phyloP scores from a whole-genome alignment of 441 rosid genomes.

The Aquilaria agallochum region DNA sequence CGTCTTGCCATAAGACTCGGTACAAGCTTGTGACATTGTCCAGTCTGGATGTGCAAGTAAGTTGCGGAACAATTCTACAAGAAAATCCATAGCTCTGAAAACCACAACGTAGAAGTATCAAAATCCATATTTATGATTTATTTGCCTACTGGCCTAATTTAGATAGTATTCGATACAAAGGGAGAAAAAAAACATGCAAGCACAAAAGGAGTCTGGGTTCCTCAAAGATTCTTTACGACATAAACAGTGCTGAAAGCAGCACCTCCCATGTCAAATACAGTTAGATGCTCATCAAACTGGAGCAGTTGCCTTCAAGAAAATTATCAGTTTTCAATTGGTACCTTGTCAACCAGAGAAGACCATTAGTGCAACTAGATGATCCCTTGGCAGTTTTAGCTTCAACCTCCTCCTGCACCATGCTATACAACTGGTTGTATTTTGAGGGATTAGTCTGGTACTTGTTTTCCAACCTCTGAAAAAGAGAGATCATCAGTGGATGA shows the following conservation, averaged over 20 bases:
- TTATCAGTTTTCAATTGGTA: slow-evolving; percentile 12
- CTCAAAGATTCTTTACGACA: no score
- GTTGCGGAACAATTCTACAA: slow-evolving; percentile 77
- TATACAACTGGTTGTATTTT: slow-evolving; percentile 57
- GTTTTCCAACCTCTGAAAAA: slow-evolving; percentile 70
- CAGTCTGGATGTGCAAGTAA: slow-evolving; percentile 74
- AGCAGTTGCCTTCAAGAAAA: no score
- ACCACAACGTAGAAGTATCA: neutral
- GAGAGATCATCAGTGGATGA: no score
- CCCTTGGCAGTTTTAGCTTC: slow-evolving; percentile 68
- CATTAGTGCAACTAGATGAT: slow-evolving; percentile 89
- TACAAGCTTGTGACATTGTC: slow-evolving; percentile 86
- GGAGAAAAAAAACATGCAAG: no score
- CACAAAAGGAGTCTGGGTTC: no score
- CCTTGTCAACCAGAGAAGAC: slow-evolving; percentile 97
- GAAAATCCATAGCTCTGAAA: slow-evolving; percentile 91
- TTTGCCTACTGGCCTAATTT: no score
- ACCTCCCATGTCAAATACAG: no score
- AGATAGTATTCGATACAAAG: no score
- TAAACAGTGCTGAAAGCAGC: no score
- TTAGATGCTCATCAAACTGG: no score
- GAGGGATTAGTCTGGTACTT: slow-evolving; percentile 62
- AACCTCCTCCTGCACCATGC: slow-evolving; percentile 75
- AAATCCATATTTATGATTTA: no score
- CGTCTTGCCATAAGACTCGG: slow-evolving; percentile 70